phyloP scores from a whole-genome alignment of 768 basidiomycete species.

The Pleurotus citrinopileatus region DNA sequence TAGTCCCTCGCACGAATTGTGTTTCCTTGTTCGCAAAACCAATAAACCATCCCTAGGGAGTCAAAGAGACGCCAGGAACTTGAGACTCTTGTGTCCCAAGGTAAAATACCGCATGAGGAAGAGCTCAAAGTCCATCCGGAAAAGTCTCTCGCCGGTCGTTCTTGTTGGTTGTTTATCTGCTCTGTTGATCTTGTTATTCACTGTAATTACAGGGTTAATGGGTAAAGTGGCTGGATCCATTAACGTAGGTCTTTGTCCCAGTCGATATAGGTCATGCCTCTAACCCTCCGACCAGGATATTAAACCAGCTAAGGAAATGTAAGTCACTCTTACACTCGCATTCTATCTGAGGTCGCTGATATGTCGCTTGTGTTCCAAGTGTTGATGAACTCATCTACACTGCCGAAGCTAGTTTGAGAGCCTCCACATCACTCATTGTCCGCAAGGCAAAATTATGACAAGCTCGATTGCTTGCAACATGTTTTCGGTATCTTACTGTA shows the following conservation, averaged over 20 bases:
- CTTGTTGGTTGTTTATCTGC: conserved; percentile 42
- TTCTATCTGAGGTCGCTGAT: conserved; percentile 5
- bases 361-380: conserved; percentile 32
- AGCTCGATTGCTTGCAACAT: not conserved
- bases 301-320: conserved; percentile 85
- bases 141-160: conserved; percentile 52
- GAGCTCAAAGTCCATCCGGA: conserved; percentile 72
- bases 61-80: conserved; percentile 58
- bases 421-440: conserved; percentile 38
- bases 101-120: conserved; percentile 72
- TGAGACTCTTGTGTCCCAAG: conserved; percentile 51
- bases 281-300: conserved; percentile 49
- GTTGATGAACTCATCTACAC: conserved; percentile 80
- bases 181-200: not conserved
- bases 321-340: conserved; percentile 23
- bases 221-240: conserved; percentile 76
- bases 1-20: conserved; percentile 15
- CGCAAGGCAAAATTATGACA: conserved; percentile 50
- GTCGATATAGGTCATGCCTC: not conserved
- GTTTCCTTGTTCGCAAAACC: not conserved
- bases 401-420: conserved; percentile 56
- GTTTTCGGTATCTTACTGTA: not conserved
- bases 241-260: conserved; percentile 34
- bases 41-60: conserved; percentile 43
- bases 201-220: conserved; percentile 58